A percentile compares a stretch with the other conserved stretches of the same genome.
Evolutionary conservation across 2,329 filamentous ascomycete species (phyloP).

Genomic region (Neonectria coccinea): DNA sequence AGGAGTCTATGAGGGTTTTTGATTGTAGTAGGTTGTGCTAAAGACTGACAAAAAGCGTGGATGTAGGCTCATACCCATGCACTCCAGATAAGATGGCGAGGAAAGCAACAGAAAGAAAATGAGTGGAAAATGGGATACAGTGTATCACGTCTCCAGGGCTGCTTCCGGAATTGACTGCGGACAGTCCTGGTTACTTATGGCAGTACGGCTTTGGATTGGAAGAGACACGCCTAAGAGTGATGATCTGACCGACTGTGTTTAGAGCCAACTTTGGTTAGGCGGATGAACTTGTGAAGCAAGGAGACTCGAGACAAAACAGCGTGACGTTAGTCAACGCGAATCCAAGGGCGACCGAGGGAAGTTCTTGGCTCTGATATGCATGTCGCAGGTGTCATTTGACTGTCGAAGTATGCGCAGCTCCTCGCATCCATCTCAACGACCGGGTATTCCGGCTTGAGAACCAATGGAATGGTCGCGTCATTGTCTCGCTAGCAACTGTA

Average conservation of each 20-base stretch:
- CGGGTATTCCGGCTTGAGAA: neutral
- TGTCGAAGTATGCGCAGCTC: neutral
- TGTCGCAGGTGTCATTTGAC: conserved; percentile 6
- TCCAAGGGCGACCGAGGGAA: neutral
- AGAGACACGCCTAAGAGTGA: conserved; percentile 12
- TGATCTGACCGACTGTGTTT: conserved; percentile 33
- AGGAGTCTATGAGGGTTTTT: neutral
- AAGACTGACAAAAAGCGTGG: neutral
- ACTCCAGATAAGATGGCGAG: neutral
- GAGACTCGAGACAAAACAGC: conserved; percentile 42
- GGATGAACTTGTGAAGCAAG: conserved; percentile 40
- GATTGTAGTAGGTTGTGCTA: neutral
- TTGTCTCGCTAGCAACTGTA: conserved; percentile 12
- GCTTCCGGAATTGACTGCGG: neutral
- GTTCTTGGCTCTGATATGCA: neutral
- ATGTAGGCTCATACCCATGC: neutral
- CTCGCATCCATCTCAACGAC: neutral
- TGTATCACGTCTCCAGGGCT: neutral
- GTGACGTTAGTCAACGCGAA: neutral
- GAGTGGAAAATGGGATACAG: neutral
- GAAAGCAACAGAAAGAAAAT: conserved; percentile 7
- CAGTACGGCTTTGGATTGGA: neutral
- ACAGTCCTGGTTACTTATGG: neutral
- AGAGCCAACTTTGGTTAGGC: conserved; percentile 41
- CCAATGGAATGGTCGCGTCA: neutral